Conservation (phyloP, 345 rosid genomes). For the Citrus mangshanensis region DNA sequence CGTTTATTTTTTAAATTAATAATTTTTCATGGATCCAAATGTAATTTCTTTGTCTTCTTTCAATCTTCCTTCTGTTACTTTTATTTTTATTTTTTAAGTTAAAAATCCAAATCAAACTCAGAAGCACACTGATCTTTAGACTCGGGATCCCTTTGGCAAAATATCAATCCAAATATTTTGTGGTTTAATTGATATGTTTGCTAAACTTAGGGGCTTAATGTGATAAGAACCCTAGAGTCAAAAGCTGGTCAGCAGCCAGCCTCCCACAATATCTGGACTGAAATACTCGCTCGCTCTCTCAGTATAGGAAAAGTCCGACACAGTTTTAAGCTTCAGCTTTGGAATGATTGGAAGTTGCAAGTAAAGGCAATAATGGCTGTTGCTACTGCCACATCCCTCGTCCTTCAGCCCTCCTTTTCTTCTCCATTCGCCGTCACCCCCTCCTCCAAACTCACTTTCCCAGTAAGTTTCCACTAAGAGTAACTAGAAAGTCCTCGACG, state of each 20-base stretch:
- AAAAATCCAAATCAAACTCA: too few species aligned
- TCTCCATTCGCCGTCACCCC: conserved; percentile 14
- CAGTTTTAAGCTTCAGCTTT: background rate
- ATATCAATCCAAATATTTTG: too few species aligned
- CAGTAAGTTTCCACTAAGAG: conserved; percentile 8
- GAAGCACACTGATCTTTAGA: too few species aligned
- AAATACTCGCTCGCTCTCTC: background rate
- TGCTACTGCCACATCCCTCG: background rate
- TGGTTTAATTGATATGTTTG: too few species aligned
- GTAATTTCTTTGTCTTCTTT: too few species aligned
- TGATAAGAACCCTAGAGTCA: background rate
- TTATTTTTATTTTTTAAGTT: too few species aligned
- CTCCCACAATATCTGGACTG: background rate
- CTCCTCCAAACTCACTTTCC: conserved; percentile 9
- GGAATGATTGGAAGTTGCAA: background rate
- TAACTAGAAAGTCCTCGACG: too few species aligned
- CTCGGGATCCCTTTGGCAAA: too few species aligned
- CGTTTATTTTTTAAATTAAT: too few species aligned
- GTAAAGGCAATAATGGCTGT: background rate
- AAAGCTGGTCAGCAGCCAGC: background rate
- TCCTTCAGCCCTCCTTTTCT: conserved; percentile 11
- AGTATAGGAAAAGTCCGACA: background rate
- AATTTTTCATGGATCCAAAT: too few species aligned
- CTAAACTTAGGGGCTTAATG: too few species aligned
- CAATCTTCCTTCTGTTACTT: too few species aligned